Evolutionary conservation across 768 basidiomycete genomes (phyloP), one percentile per base, ranked within the genome.

Genomic region (Pleurotus platypus): DNA sequence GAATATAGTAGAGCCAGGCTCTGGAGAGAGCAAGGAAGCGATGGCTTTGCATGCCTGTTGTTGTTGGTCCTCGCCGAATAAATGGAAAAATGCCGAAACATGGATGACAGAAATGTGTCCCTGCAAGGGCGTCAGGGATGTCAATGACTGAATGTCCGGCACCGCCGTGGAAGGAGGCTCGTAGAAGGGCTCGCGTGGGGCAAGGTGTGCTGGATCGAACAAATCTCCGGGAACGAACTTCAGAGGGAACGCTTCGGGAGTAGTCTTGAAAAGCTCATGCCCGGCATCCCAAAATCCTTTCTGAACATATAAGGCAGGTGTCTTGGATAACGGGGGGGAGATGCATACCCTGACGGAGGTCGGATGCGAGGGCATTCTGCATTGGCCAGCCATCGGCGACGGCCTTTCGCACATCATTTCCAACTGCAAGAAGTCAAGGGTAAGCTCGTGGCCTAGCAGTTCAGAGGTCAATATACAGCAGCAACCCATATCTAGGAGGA

Each of bases 281-380:
- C 86, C 86, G 5, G 79, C 71, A 4, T 81, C 73, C 85, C 85
- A 87, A 58, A 83, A 82, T 13, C 70, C 85, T 86, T 57, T n/a
- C 27, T 16, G 27, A 18, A 20, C 7, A 30, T 16, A 26, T 50
- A 16, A 50, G 30, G 24, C 16, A 35, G 24, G 13, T 49, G 18
- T 27, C 16, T n/a, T 13, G 16, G 49, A n/a, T 26, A 3, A 35
- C 6, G 20, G 27, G 6, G 49, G 20, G 27, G 6, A 27, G n/a
- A 26, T 16, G 8, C 35, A n/a, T 18, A 72, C 75, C 70, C 67
- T 60, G 62, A 7, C 63, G 60, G 15, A 78, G 62, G 57, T 77
- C 77, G 38, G 68, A 73, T 5, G 68, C 76, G 15, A 78, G 64
- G 12, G 69, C 63, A 57, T 73, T 69, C 50, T 70, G 37, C 1